Percentiles rank a stretch among this genome's conserved stretches.
Evolutionary conservation across 805 yeast genomes (phyloP).

Genomic region (Wickerhamomyces xylosicus): DNA sequence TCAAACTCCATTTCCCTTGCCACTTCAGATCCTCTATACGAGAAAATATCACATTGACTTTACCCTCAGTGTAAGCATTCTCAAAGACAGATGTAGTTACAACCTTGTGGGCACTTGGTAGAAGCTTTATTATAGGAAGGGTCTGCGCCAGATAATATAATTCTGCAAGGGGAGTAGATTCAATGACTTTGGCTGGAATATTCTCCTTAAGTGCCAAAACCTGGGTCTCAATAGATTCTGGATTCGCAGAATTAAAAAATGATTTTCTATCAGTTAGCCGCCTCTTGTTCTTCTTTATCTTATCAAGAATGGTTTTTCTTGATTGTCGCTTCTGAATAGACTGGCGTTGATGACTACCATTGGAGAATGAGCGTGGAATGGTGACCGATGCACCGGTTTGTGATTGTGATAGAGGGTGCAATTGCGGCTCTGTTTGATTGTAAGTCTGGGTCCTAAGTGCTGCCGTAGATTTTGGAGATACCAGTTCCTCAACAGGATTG

Average conservation of each 20-base stretch:
- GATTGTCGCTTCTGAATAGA: background rate
- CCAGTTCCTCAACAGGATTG: background rate
- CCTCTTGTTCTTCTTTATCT: slow-evolving; percentile 7
- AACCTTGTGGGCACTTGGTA: slow-evolving; percentile 81
- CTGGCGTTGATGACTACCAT: background rate
- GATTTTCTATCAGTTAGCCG: slow-evolving; percentile 9
- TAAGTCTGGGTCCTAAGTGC: background rate
- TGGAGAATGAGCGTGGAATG: background rate
- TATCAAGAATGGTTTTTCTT: background rate
- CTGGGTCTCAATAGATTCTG: slow-evolving; percentile 33
- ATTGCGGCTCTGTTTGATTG: background rate
- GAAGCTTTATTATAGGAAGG: slow-evolving; percentile 67
- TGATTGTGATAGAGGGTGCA: background rate
- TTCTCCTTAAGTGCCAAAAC: slow-evolving; percentile 38
- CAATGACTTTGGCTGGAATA: slow-evolving; percentile 43
- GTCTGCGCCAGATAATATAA: slow-evolving; percentile 82
- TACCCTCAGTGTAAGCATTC: slow-evolving; percentile 79
- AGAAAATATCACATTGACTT: slow-evolving; percentile 79
- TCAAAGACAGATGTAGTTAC: slow-evolving; percentile 80
- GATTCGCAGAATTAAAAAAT: slow-evolving; percentile 23
- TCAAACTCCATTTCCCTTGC: slow-evolving; percentile 80
- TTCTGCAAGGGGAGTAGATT: slow-evolving; percentile 68
- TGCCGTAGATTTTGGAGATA: background rate
- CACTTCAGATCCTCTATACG: slow-evolving; percentile 88
- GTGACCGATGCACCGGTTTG: background rate